Base-by-base conservation (phyloP, 352 stramenopile genomes). In the Pseudoperonospora humuli region DNA sequence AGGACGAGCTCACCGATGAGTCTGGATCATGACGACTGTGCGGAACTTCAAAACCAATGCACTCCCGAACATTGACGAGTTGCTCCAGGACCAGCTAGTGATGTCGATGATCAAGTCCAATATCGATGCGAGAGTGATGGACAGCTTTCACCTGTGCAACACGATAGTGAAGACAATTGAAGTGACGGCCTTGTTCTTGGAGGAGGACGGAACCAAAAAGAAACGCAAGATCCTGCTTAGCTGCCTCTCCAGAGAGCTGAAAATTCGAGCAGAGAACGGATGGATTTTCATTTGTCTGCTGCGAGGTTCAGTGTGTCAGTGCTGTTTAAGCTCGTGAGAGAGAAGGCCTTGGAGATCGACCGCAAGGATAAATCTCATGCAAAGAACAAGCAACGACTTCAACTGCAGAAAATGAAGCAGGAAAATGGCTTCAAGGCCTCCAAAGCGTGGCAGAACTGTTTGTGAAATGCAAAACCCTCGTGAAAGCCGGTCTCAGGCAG, bases 81-180 rank as follows among this genome's bases (percentile, higher is more conserved):
- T 34, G 2, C 33, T 48, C 20, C 29, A 48, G 10, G 40, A 33
- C 9, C 29, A 48, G 14, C 14, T 50, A 13, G 15, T 42, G 24
- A 37, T 50, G 42, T 23, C 41, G 0, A 50, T 9, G 23, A 14
- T 18, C 15, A 42, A 48, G 38, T 20, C 21, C 2, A 31, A 54
- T 32, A 18, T 54, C 11, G 46, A 54, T 21, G 46, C 46, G 0
- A 23, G 37, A 29, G 46, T 54, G 0, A 42, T 54, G 37, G 23
- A 48, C 13, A 43, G 43, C n/a, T 54, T 54, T 13, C 29, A 47
- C 9, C 18, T 43, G 21, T 47, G 46, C 46, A 53, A 46, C 13
- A 47, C 46, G 29, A 54, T 54, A 6, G 23, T 38, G 1, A 54
- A 54, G 23, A 54, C 11, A 21, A 47, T 48, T 5, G 31, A 24